Evolutionary conservation across 352 stramenopile genomes (phyloP), one percentile per base, ranked within the genome.

Genomic region (Phytopythium litorale): DNA sequence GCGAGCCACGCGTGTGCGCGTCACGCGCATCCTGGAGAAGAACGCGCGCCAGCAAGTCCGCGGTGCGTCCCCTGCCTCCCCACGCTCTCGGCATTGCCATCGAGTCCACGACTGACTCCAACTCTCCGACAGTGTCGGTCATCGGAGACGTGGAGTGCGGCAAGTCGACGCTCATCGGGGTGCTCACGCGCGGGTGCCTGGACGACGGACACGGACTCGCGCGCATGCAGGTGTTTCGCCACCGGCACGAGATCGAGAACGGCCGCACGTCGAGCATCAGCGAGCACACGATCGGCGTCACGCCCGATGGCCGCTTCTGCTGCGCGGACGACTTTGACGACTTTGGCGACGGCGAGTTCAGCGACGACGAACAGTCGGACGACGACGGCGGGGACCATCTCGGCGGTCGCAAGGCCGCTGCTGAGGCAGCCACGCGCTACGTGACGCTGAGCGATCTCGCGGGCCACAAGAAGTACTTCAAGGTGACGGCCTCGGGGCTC

Each of bases 231-330:
- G 87, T 96, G 18, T 96, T 96, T 67, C 75, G 81, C 28, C 88
- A 97, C 62, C 84, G 87, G 28, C 90, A 97, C 67, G 90, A 97
- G 67, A 75, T 97, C 9, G 88, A 96, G 60, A 91, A 96, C 46
- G 90, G 90, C 7, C 79, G 84, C 18, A 97, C 90, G 13, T 95
- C 84, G 15, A 95, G 85, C 73, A 84, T 97, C 38, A 95, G 82
- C 52, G 85, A 97, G 53, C 89, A 97, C 70, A 92, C 84, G 25
- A 81, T 96, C 49, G 81, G 78, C 0, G 74, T 91, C 33, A 81
- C 81, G 51, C 55, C 63, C 0, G 81, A 91, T n/a, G 80, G 81
- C 8, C 73, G 80, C 40, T 89, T 89, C 38, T 70, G 76, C 4
- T 73, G 67, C 30, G 69, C 70, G 11, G 84, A 89, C 37, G 75